phyloP scores from a whole-genome alignment of 2,329 filamentous ascomycete genomes.

The Epichloe coenophiala region DNA sequence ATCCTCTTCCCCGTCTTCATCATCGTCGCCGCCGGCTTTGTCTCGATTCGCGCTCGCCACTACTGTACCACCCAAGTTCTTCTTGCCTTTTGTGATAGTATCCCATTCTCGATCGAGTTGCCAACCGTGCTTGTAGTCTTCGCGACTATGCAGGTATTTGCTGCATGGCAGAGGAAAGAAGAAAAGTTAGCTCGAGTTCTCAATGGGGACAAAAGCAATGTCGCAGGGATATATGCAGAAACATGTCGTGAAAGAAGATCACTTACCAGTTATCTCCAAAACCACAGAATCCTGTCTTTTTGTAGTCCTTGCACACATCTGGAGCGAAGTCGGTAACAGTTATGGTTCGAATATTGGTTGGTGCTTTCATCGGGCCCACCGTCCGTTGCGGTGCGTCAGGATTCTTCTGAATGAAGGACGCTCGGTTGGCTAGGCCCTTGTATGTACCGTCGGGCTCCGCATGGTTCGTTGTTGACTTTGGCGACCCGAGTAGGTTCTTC shows the following conservation, averaged over 20 bases:
- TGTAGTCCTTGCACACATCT: constrained; percentile 92
- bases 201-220: not conserved
- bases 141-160: constrained; percentile 65
- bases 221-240: not conserved
- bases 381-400: constrained; percentile 54
- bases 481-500: constrained; percentile 46
- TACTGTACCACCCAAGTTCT: constrained; percentile 45
- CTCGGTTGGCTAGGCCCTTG: constrained; percentile 59
- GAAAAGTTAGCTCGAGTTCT: not conserved
- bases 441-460: constrained; percentile 51
- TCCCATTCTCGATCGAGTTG: constrained; percentile 94
- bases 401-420: constrained; percentile 68
- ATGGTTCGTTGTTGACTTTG: constrained; percentile 26
- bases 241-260: not conserved
- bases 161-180: not conserved
- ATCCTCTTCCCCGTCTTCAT: constrained; percentile 45
- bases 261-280: constrained; percentile 28
- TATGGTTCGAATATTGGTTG: constrained; percentile 80
- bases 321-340: constrained; percentile 85
- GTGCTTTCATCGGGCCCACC: constrained; percentile 76
- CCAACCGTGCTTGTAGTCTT: constrained; percentile 85
- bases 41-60: constrained; percentile 45
- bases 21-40: constrained; percentile 23
- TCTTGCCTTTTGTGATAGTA: constrained; percentile 59
- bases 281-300: constrained; percentile 48